Percentiles rank a stretch among this genome's conserved stretches.
phyloP scores from a whole-genome alignment of 352 stramenopile species.

The Globisporangium barbulae region DNA sequence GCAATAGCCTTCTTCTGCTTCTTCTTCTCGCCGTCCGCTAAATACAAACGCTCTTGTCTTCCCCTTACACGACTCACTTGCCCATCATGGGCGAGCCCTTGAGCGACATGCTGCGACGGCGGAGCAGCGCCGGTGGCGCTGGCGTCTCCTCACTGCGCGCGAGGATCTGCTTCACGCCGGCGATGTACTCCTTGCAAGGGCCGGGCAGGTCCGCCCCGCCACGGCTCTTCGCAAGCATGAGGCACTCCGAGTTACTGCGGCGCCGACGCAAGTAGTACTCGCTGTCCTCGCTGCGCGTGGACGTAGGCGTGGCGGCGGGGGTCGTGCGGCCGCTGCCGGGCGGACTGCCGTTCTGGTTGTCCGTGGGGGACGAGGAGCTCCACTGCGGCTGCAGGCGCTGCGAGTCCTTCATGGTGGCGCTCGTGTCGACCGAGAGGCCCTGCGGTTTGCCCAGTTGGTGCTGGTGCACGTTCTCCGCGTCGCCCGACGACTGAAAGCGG shows the following conservation, averaged over 20 bases:
- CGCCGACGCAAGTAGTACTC: constrained; percentile 40
- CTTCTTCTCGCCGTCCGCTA: constrained; percentile 3
- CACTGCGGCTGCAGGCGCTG: constrained; percentile 24
- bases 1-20: neutral
- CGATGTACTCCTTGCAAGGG: constrained; percentile 84
- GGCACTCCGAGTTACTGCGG: constrained; percentile 77
- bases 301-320: constrained; percentile 29
- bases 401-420: constrained; percentile 23
- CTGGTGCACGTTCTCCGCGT: constrained; percentile 19
- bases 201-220: constrained; percentile 52
- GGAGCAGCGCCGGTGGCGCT: constrained; percentile 28
- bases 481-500: constrained; percentile 26
- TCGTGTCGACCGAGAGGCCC: constrained; percentile 53
- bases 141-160: constrained; percentile 56
- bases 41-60: constrained; percentile 17
- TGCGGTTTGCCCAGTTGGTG: constrained; percentile 20
- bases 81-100: constrained; percentile 34
- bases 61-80: constrained; percentile 7
- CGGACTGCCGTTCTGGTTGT: constrained; percentile 17
- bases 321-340: constrained; percentile 14
- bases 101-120: constrained; percentile 59
- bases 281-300: constrained; percentile 29
- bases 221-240: constrained; percentile 65
- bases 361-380: constrained; percentile 4
- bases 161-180: constrained; percentile 81